These are phyloP conservation scores for Brassica hybrid DNA, from an alignment of 441 rosid genomes.

Conservation along the genomic window DNA sequence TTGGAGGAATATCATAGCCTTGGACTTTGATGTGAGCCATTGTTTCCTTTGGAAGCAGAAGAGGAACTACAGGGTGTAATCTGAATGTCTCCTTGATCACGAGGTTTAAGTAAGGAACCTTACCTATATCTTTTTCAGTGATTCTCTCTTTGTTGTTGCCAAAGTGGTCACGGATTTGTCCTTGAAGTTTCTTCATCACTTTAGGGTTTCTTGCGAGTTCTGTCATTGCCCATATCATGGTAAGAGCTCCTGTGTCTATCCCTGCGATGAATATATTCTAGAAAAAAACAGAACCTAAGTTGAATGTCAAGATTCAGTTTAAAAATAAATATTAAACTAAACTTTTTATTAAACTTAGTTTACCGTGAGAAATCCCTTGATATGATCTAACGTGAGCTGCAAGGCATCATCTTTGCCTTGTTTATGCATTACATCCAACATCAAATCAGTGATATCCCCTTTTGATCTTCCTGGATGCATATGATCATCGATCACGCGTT, in stretches of 20 bases:
- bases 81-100: slow-evolving; percentile 62
- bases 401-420: slow-evolving; percentile 28
- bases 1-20: slow-evolving; percentile 39
- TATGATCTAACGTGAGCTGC: slow-evolving; percentile 27
- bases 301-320: neutral
- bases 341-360: too few species aligned
- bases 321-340: too few species aligned
- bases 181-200: slow-evolving; percentile 49
- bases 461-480: slow-evolving; percentile 30
- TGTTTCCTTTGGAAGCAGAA: slow-evolving; percentile 50
- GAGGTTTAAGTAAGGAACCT: slow-evolving; percentile 46
- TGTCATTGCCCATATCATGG: slow-evolving; percentile 57
- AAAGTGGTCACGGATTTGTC: slow-evolving; percentile 41
- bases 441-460: slow-evolving; percentile 22
- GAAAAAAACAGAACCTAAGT: neutral
- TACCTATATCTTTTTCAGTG: slow-evolving; percentile 47
- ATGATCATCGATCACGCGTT: slow-evolving; percentile 52
- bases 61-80: slow-evolving; percentile 56
- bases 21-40: slow-evolving; percentile 42
- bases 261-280: slow-evolving; percentile 58
- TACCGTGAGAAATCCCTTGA: slow-evolving; percentile 35
- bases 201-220: slow-evolving; percentile 49
- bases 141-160: slow-evolving; percentile 49
- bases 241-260: slow-evolving; percentile 54
- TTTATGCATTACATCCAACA: slow-evolving; percentile 23